A percentile compares a stretch with the other conserved stretches of the same genome.
phyloP scores from a whole-genome alignment of 139 green algal genomes.

The Trebouxia sp. region DNA sequence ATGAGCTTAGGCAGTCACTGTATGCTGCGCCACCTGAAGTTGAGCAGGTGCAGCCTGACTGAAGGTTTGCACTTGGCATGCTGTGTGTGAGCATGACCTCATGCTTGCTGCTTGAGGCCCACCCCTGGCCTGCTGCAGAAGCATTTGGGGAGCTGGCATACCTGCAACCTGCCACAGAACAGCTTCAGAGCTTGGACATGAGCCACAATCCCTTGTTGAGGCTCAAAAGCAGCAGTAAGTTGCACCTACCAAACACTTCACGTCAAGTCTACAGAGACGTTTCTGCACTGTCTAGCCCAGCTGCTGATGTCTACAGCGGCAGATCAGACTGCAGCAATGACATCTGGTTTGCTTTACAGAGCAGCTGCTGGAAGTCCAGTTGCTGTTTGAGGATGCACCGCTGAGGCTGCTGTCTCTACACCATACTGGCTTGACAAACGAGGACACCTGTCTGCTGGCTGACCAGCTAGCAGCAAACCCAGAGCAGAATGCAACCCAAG shows the following conservation, averaged over 20 bases:
- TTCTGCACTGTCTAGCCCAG: background rate
- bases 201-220: constrained; percentile 14
- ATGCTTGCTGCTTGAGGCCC: background rate
- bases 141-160: background rate
- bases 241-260: background rate
- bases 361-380: background rate
- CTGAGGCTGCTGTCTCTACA: constrained; percentile 27
- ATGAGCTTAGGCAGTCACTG: background rate
- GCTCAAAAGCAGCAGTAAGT: background rate
- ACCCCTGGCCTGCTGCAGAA: background rate
- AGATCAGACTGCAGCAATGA: background rate
- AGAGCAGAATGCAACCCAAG: background rate
- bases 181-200: constrained; percentile 27
- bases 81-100: background rate
- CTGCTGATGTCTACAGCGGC: background rate
- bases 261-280: background rate
- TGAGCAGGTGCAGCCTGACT: background rate
- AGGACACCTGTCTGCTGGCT: background rate
- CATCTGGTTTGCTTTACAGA: background rate
- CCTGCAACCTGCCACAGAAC: background rate
- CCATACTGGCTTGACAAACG: constrained; percentile 8
- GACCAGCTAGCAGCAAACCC: background rate
- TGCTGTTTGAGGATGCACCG: constrained; percentile 18
- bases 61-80: background rate
- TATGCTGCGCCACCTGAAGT: background rate